Evolutionary conservation across 371 early-diverging fungal species (phyloP).

Genomic region (Thermomucor indicae-seudaticae): DNA sequence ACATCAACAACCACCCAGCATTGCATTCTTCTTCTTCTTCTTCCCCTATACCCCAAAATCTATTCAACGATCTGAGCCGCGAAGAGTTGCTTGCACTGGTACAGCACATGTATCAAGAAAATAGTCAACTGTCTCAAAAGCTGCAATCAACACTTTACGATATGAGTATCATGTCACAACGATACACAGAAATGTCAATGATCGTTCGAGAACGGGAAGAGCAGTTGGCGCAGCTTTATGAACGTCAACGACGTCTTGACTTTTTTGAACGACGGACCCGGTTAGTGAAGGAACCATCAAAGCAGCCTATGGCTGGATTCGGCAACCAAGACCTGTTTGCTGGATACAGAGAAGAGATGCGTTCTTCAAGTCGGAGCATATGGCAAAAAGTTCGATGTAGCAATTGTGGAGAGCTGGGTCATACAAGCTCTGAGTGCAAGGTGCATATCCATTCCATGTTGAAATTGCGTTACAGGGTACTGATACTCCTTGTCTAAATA

Average conservation of each 20-base stretch:
- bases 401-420: slow-evolving; percentile 40
- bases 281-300: slow-evolving; percentile 1
- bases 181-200: slow-evolving; percentile 35
- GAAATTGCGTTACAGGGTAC: neutral
- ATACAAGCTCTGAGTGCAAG: slow-evolving; percentile 39
- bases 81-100: slow-evolving; percentile 25
- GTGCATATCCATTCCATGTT: neutral
- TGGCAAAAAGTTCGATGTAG: slow-evolving; percentile 27
- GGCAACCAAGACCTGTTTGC: slow-evolving; percentile 21
- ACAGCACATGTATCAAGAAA: slow-evolving; percentile 35
- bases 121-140: slow-evolving; percentile 32
- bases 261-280: slow-evolving; percentile 30
- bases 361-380: slow-evolving; percentile 6
- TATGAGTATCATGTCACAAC: slow-evolving; percentile 32
- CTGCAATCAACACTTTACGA: slow-evolving; percentile 45
- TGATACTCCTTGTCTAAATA: neutral
- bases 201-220: slow-evolving; percentile 44
- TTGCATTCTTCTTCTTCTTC: neutral
- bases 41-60: neutral
- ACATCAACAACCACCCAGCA: slow-evolving; percentile 1
- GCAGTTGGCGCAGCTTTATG: slow-evolving; percentile 8
- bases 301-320: slow-evolving; percentile 15
- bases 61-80: slow-evolving; percentile 2
- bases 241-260: slow-evolving; percentile 39
- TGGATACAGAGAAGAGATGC: slow-evolving; percentile 15